phyloP scores from a whole-genome alignment of 495 filamentous ascomycete species.

The Hypoxylon crocopeplum region DNA sequence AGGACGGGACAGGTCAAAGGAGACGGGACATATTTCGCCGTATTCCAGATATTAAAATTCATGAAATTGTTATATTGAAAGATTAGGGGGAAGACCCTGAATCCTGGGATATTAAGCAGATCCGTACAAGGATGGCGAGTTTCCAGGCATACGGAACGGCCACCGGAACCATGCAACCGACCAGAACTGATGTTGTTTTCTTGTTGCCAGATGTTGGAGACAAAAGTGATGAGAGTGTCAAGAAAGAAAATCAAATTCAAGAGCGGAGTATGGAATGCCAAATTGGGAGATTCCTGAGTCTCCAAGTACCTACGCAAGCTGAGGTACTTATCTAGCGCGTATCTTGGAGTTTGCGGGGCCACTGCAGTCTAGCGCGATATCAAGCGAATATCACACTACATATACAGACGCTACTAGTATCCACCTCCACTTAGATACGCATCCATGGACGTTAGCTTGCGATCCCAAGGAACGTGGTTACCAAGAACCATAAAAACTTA shows the following conservation, averaged over 20 bases:
- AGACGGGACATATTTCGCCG: conserved; percentile 37
- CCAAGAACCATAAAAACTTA: conserved; percentile 3
- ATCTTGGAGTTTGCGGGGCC: neutral
- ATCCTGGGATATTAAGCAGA: conserved; percentile 17
- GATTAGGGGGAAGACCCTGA: conserved; percentile 25
- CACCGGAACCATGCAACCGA: conserved; percentile 13
- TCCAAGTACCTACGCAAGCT: neutral
- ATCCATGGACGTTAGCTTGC: neutral
- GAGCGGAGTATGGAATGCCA: conserved; percentile 21
- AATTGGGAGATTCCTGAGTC: conserved; percentile 1
- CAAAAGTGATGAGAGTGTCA: neutral
- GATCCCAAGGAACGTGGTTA: conserved; percentile 14
- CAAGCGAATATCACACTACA: neutral
- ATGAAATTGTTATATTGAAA: conserved; percentile 25
- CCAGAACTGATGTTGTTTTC: conserved; percentile 4
- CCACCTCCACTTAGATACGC: neutral
- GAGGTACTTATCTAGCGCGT: neutral
- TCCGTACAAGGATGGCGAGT: conserved; percentile 8
- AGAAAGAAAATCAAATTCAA: conserved; percentile 17
- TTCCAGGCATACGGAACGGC: conserved; percentile 30
- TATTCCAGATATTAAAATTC: conserved; percentile 30
- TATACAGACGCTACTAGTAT: neutral
- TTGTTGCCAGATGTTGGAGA: neutral
- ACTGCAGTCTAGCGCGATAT: neutral
- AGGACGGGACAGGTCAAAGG: conserved; percentile 9